Conservation (phyloP, 1,284 basidiomycete genomes). For the Moesziomyces globuligerus region DNA sequence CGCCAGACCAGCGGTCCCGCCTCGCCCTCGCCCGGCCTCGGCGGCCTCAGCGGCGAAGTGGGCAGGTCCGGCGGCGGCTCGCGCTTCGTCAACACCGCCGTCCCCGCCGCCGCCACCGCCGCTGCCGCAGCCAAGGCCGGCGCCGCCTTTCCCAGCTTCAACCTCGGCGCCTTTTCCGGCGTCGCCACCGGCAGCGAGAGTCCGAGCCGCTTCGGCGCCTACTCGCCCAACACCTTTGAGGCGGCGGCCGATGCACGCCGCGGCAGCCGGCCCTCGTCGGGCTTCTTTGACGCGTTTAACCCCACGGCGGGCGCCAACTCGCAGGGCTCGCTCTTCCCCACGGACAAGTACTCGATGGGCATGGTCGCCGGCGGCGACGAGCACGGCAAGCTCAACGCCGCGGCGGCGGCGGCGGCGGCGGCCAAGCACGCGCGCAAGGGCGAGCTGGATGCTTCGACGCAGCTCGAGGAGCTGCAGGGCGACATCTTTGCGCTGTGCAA, state of each 20-base stretch:
- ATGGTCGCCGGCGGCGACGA: slow-evolving; percentile 32
- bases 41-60: slow-evolving; percentile 29
- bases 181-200: slow-evolving; percentile 39
- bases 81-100: slow-evolving; percentile 48
- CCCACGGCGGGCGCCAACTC: slow-evolving; percentile 42
- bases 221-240: slow-evolving; percentile 47
- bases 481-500: slow-evolving; percentile 92
- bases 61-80: slow-evolving; percentile 35
- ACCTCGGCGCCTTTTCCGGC: slow-evolving; percentile 41
- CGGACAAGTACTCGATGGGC: slow-evolving; percentile 50
- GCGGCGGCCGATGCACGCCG: slow-evolving; percentile 31
- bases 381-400: slow-evolving; percentile 36
- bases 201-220: slow-evolving; percentile 50
- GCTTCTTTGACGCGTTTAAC: slow-evolving; percentile 59
- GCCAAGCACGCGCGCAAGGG: slow-evolving; percentile 73
- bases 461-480: slow-evolving; percentile 92
- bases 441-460: slow-evolving; percentile 83
- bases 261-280: slow-evolving; percentile 48
- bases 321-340: slow-evolving; percentile 36
- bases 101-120: slow-evolving; percentile 25
- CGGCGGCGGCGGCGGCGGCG: slow-evolving; percentile 20
- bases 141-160: slow-evolving; percentile 45
- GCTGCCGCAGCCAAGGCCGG: slow-evolving; percentile 4
- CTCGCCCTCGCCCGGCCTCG: slow-evolving; percentile 36
- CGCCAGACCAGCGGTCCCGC: slow-evolving; percentile 40